Evolutionary conservation across 176 grass and related monocot species (phyloP).

Genomic region (Guadua angustifolia): DNA sequence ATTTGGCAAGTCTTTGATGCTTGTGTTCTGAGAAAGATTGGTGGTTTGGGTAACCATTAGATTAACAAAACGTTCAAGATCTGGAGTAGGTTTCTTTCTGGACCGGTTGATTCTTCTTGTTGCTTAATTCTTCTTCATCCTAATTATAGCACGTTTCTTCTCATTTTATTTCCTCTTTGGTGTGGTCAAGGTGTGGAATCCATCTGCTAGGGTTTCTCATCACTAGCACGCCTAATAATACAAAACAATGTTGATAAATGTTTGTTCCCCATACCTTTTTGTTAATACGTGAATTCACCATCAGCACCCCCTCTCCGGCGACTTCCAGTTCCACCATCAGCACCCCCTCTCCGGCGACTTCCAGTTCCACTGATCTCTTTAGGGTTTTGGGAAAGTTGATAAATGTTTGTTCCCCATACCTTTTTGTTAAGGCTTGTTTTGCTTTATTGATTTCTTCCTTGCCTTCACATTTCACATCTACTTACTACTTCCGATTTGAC

Average conservation of each 20-base stretch:
- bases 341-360: too few relatives aligned
- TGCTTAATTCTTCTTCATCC: not conserved
- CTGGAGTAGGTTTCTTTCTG: not conserved
- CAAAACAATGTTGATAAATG: conserved; percentile 36
- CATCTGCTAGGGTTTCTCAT: conserved; percentile 45
- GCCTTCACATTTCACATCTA: not conserved
- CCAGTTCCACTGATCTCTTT: too few relatives aligned
- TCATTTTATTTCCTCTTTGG: conserved; percentile 25
- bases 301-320: too few relatives aligned
- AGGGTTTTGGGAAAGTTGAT: conserved; percentile 39
- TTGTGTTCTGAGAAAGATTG: not conserved
- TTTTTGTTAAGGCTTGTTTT: conserved; percentile 8
- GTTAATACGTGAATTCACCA: too few relatives aligned
- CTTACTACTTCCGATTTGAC: conserved; percentile 35
- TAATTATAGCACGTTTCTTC: not conserved
- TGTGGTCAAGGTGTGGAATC: conserved; percentile 39
- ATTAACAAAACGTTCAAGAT: conserved; percentile 28
- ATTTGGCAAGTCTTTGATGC: conserved; percentile 12
- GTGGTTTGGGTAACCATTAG: not conserved
- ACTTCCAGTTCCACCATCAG: too few relatives aligned
- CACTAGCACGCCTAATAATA: conserved; percentile 41
- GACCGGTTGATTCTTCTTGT: not conserved
- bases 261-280: conserved; percentile 25
- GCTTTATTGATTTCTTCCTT: conserved; percentile 38
- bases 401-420: conserved; percentile 11